Evolutionary conservation across 768 basidiomycete genomes (phyloP), one percentile per base, ranked within the genome.

Genomic region (Suillus luteus): DNA sequence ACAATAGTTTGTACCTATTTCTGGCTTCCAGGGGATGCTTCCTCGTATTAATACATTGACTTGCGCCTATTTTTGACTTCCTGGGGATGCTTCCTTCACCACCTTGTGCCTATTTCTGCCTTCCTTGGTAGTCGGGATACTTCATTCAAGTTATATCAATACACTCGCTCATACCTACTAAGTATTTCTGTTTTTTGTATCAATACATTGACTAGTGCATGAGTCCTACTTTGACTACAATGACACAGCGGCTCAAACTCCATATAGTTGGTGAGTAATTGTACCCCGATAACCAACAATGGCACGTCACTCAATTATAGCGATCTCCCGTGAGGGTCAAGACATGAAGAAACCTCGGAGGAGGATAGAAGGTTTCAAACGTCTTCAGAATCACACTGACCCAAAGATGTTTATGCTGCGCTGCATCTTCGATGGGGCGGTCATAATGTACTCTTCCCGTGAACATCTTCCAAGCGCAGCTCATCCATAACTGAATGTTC

Each of bases 351-450:
- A 38, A 0, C 0, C 69, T 33, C 72, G 68, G 10, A 70, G 68
- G 19, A 76, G 75, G 60, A 72, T 75, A 38, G 78, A 76, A 1
- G 19, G 71, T 3, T 65, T 75, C 2, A 70, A 75, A 61, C 66
- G 70, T 6, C 71, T 86, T 0, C 83, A 85, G 57, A 78, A 71
- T 5, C 70, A 70, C 0, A 68, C 77, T 0, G 72, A 75, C 0
- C 78, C 83, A 0, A 60, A 60, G 0, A 9, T 77, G 0, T 85
- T 85, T 65, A 75, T 68, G 14, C 82, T 82, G 0, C 78, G 76
- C 15, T 73, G 77, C 4, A 67, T 86, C 5, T 86, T 82, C 61
- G 84, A 86, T 58, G 80, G 83, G 0, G 74, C 74, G 4, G 74
- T 76, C 0, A 78, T 84, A 0, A 68, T 82, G 0, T 86, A 81